A percentile compares a stretch with the other conserved stretches of the same genome.
Conservation (phyloP, 2,329 filamentous ascomycete genomes). For the Aspergillus tamarii region DNA sequence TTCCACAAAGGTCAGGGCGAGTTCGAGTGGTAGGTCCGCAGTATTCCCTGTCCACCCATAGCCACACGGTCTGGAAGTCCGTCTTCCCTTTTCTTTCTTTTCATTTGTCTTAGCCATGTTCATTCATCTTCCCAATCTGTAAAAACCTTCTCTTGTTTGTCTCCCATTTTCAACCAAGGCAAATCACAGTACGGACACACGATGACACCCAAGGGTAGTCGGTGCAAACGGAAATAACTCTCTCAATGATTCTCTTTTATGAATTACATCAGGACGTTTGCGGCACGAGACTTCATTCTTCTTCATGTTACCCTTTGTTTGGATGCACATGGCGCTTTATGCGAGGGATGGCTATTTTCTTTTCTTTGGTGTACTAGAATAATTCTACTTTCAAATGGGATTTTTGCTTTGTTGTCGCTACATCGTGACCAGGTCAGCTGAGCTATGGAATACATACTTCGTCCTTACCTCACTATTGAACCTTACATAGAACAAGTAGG, state of each 20-base stretch:
- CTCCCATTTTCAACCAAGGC: neutral
- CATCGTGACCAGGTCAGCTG: neutral
- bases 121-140: slow-evolving; percentile 8
- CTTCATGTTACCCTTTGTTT: slow-evolving; percentile 12
- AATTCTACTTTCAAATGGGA: slow-evolving; percentile 9
- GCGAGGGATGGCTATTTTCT: slow-evolving; percentile 20
- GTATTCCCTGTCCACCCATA: neutral
- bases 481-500: neutral
- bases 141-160: slow-evolving; percentile 12
- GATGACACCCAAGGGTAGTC: slow-evolving; percentile 7
- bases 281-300: slow-evolving; percentile 11
- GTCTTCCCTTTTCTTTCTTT: neutral
- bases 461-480: too few relatives aligned
- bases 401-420: neutral
- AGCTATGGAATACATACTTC: neutral
- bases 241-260: slow-evolving; percentile 5
- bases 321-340: slow-evolving; percentile 30
- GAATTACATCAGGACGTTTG: slow-evolving; percentile 15
- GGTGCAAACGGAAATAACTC: slow-evolving; percentile 7
- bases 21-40: slow-evolving; percentile 82
- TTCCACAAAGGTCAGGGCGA: slow-evolving; percentile 98
- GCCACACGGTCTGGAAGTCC: neutral
- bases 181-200: neutral
- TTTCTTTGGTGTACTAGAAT: slow-evolving; percentile 31
- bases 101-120: neutral